phyloP scores from a whole-genome alignment of 495 filamentous ascomycete genomes.

The Jackrogersella multiformis region DNA sequence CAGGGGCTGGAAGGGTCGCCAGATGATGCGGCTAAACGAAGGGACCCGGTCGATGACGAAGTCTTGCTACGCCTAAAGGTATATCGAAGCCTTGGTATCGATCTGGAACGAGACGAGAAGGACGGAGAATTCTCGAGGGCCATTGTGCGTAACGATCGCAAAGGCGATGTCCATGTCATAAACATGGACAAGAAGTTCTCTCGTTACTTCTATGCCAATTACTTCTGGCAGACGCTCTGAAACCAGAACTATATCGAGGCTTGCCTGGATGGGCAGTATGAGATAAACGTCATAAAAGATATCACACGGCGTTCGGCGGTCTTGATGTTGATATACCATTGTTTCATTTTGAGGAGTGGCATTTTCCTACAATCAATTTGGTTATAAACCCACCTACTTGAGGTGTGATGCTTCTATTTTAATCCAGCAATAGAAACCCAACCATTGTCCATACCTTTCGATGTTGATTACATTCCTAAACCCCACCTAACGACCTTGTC shows the following conservation, averaged over 20 bases:
- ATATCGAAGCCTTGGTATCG: slow-evolving; percentile 89
- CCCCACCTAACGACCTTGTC: not conserved
- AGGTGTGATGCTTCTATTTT: slow-evolving; percentile 6
- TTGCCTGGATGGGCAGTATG: slow-evolving; percentile 1
- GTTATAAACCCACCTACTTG: not conserved
- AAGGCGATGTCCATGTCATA: slow-evolving; percentile 93
- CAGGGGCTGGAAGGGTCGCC: slow-evolving; percentile 75
- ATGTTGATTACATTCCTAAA: not conserved
- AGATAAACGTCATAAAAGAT: slow-evolving; percentile 3
- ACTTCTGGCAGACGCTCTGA: slow-evolving; percentile 92
- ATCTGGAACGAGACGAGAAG: slow-evolving; percentile 78
- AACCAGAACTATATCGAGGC: slow-evolving; percentile 28
- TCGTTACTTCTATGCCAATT: slow-evolving; percentile 91
- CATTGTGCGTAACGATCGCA: slow-evolving; percentile 83
- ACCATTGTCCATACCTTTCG: slow-evolving; percentile 10
- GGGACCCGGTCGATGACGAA: slow-evolving; percentile 59
- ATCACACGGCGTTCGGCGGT: slow-evolving; percentile 31
- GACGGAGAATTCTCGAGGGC: slow-evolving; percentile 86
- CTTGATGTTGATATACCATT: slow-evolving; percentile 42
- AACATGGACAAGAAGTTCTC: slow-evolving; percentile 94
- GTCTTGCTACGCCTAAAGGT: slow-evolving; percentile 82
- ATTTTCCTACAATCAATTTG: not conserved
- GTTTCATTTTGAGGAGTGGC: not conserved
- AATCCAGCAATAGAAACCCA: not conserved
- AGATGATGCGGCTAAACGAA: slow-evolving; percentile 40